phyloP scores from a whole-genome alignment of 306 rosid species.

The Quercus gilva region DNA sequence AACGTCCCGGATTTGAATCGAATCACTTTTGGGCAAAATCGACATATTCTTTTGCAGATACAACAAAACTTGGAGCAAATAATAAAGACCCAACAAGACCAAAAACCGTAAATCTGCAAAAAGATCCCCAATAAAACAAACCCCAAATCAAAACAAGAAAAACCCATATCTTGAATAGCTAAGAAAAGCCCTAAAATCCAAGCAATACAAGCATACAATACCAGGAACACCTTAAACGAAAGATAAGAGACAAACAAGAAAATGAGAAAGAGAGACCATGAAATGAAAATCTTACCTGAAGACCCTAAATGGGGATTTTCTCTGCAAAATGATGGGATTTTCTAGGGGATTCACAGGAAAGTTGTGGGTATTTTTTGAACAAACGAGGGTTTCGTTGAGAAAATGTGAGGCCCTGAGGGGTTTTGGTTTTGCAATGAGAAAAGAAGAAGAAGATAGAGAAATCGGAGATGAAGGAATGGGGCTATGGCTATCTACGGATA shows the following conservation, averaged over 20 bases:
- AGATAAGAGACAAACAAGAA: not conserved
- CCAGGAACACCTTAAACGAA: not conserved
- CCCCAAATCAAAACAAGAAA: constrained; percentile 4
- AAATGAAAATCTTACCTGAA: constrained; percentile 14
- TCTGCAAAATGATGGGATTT: not conserved
- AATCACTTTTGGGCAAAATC: constrained; percentile 9
- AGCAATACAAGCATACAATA: constrained; percentile 11
- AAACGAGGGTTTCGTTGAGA: constrained; percentile 7
- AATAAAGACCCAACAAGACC: constrained; percentile 11
- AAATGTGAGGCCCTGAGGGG: not conserved
- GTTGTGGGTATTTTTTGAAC: not conserved
- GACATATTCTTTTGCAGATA: constrained; percentile 19
- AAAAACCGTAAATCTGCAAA: constrained; percentile 28
- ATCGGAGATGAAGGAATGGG: not conserved
- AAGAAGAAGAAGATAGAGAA: not conserved
- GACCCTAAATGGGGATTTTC: constrained; percentile 6
- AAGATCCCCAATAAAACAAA: not conserved
- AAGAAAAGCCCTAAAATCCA: not conserved
- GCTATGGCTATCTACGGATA: not conserved
- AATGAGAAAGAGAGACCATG: not conserved
- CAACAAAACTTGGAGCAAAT: not conserved
- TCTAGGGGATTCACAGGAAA: not conserved
- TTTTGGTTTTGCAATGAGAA: not conserved
- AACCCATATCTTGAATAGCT: not conserved
- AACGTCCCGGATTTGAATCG: constrained; percentile 37